Evolutionary conservation across 1,284 basidiomycete genomes (phyloP), one percentile per base, ranked within the genome.

Genomic region (Melampsora larici-populina): DNA sequence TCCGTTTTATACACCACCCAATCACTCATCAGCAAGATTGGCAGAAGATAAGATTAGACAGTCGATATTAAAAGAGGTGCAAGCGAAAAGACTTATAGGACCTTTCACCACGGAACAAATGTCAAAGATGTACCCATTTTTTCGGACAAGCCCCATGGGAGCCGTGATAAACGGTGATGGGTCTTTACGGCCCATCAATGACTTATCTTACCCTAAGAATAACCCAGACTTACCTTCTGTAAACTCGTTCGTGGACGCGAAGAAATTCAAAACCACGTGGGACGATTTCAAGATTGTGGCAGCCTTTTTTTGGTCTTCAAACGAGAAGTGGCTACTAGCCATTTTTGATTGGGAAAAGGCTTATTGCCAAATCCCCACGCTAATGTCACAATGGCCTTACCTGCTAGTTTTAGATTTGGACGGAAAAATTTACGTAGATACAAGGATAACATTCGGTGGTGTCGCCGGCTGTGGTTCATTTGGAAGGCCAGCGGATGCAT

Each of bases 291-390:
- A n/a, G n/a, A 11, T 8, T 2, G 67, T 69, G 1, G 33, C 67
- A 11, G 9, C n/a, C 1, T 69, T 69, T 24, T 51, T 69, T 21
- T 9, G 46, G 15, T 21, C 5, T 5, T 6, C 21, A 1, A 26
- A 51, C 24, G n/a, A 51, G 15, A 36, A 36, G 7, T 9, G 48
- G 24, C 2, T 6, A 7, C 26, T 69, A 51, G 67, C 33, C 5
- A 46, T 69, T 21, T 68, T 68, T 31, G 66, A 68, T 21, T 68
- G 66, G 66, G 66, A 21, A 31, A 68, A 68, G 8, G 33, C 33
- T 4, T 36, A 36, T 36, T 8, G 33, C 33, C 33, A 36, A 36
- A 36, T 36, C 33, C 15, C 31, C n/a, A 68, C 49, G 5, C 36
- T 33, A 26, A 68, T 31, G 5, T 21, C 9, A 2, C n/a, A 26